A percentile compares a stretch with the other conserved stretches of the same genome.
These are phyloP conservation scores for Fistulinella staudtii DNA, from an alignment of 1,284 basidiomycete species.

Conservation along the genomic window DNA sequence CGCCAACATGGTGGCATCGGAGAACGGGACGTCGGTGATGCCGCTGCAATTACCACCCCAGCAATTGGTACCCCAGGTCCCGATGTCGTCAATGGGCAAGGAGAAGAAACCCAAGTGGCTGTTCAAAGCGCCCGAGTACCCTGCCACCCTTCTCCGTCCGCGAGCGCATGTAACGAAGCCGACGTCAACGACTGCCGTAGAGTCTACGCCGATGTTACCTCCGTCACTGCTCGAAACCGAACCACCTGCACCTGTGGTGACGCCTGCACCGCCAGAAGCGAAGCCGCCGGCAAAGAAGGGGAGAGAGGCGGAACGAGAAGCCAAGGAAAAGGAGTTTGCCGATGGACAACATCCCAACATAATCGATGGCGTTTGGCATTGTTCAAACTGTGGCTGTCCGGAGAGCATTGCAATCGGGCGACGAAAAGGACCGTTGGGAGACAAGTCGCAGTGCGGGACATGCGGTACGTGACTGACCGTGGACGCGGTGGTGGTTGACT, in stretches of 20 bases:
- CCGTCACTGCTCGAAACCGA: constrained; percentile 51
- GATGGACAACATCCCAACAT: constrained; percentile 79
- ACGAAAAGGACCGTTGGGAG: constrained; percentile 85
- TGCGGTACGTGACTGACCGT: too few relatives aligned
- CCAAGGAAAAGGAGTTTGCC: constrained; percentile 75
- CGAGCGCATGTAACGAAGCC: constrained; percentile 56
- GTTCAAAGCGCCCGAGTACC: constrained; percentile 66
- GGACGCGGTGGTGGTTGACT: not conserved
- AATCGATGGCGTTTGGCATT: constrained; percentile 87
- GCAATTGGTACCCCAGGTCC: constrained; percentile 35
- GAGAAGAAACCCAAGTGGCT: constrained; percentile 68
- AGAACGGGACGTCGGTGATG: constrained; percentile 63
- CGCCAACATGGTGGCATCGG: constrained; percentile 79
- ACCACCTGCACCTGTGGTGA: constrained; percentile 38
- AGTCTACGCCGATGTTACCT: constrained; percentile 52
- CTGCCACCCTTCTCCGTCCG: constrained; percentile 50
- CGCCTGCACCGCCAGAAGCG: constrained; percentile 41
- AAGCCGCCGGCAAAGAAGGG: constrained; percentile 51
- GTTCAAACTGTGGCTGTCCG: constrained; percentile 87
- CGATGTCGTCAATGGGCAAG: constrained; percentile 43
- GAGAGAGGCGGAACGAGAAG: constrained; percentile 74
- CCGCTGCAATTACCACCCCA: constrained; percentile 48
- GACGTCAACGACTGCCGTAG: constrained; percentile 62
- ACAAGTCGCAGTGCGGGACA: constrained; percentile 86
- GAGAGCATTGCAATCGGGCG: constrained; percentile 80